Percentiles rank a stretch among this genome's conserved stretches.
These are phyloP conservation scores for Fusarium goolgardi DNA, from an alignment of 2,329 filamentous ascomycete species.

Conservation along the genomic window DNA sequence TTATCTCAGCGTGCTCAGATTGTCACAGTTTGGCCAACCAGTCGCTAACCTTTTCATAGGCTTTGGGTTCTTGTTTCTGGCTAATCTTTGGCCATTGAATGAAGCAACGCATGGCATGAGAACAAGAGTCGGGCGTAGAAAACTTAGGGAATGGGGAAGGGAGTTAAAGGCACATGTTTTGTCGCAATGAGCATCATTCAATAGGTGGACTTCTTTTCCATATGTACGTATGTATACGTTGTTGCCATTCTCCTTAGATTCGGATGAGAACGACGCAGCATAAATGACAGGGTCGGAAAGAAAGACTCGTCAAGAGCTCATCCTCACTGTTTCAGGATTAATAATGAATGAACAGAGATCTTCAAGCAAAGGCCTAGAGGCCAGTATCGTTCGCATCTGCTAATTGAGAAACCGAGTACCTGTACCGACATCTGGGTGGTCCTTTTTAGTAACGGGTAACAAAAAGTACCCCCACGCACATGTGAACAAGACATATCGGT, in stretches of 20 bases:
- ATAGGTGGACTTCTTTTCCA: slow-evolving; percentile 37
- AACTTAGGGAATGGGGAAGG: slow-evolving; percentile 17
- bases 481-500: neutral
- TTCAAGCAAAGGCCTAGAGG: slow-evolving; percentile 6
- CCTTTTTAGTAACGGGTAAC: neutral
- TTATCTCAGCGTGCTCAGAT: neutral
- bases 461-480: slow-evolving; percentile 13
- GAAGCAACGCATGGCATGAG: slow-evolving; percentile 19
- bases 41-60: slow-evolving; percentile 43
- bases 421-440: neutral
- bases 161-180: slow-evolving; percentile 40
- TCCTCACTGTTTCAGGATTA: slow-evolving; percentile 38
- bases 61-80: slow-evolving; percentile 57
- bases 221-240: slow-evolving; percentile 40
- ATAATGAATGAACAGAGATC: slow-evolving; percentile 37
- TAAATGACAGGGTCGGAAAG: slow-evolving; percentile 20
- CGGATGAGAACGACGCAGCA: slow-evolving; percentile 21
- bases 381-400: neutral
- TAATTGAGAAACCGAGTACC: neutral
- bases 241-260: slow-evolving; percentile 33
- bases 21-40: neutral
- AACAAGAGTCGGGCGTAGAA: slow-evolving; percentile 25
- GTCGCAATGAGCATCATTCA: slow-evolving; percentile 43
- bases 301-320: slow-evolving; percentile 11
- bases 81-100: slow-evolving; percentile 35